These are phyloP conservation scores for Dioszegia aurantiaca DNA, from an alignment of 768 basidiomycete species.

Conservation along the genomic window DNA sequence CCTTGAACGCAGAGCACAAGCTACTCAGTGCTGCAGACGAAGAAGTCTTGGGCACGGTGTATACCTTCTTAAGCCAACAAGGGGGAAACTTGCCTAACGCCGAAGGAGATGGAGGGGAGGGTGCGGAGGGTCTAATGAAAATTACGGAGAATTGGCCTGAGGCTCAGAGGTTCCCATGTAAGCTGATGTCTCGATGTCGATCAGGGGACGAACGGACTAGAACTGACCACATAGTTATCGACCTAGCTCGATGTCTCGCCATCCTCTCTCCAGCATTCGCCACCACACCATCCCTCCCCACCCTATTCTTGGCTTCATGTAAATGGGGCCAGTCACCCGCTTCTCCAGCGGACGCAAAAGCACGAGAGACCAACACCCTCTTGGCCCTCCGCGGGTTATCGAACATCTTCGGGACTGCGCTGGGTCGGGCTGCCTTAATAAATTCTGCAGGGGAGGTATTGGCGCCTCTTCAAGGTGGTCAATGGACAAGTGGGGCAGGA, in stretches of 20 bases:
- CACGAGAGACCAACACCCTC: slow-evolving; percentile 78
- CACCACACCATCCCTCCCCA: slow-evolving; percentile 57
- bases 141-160: slow-evolving; percentile 39
- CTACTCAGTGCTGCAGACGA: slow-evolving; percentile 45
- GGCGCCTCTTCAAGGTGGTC: slow-evolving; percentile 67
- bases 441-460: slow-evolving; percentile 26
- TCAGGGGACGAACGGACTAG: not conserved
- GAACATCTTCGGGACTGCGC: slow-evolving; percentile 64
- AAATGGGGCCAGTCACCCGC: slow-evolving; percentile 64
- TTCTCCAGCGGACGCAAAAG: slow-evolving; percentile 60
- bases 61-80: slow-evolving; percentile 27
- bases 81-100: slow-evolving; percentile 25
- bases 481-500: slow-evolving; percentile 52
- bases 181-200: slow-evolving; percentile 12
- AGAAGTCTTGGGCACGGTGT: slow-evolving; percentile 34
- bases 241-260: slow-evolving; percentile 72
- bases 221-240: slow-evolving; percentile 63
- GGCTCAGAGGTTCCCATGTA: slow-evolving; percentile 49
- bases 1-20: slow-evolving; percentile 68
- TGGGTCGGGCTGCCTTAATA: slow-evolving; percentile 32
- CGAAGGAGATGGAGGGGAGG: slow-evolving; percentile 25
- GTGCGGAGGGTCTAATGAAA: slow-evolving; percentile 23
- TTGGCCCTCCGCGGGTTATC: slow-evolving; percentile 74
- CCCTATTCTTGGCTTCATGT: slow-evolving; percentile 59
- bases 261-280: slow-evolving; percentile 62